Evolutionary conservation across 2,329 filamentous ascomycete genomes (phyloP), one percentile per base, ranked within the genome.

Genomic region (Monosporascus sp.): DNA sequence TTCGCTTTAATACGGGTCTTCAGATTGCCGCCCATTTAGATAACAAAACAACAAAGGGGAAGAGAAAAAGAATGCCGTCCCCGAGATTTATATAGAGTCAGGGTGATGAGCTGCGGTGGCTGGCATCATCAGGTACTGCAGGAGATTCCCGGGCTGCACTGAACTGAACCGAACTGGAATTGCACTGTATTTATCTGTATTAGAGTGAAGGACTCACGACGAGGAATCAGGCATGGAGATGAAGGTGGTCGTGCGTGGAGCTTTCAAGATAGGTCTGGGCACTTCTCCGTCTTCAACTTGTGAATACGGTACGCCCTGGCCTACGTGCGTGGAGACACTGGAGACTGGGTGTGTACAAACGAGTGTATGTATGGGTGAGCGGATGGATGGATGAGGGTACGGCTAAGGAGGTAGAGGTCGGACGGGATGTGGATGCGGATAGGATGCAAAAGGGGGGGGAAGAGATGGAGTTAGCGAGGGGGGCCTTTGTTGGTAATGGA

Each of bases 1-100:
- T 71, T 75, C 60, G 74, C 74, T 64, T 73, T 72, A 61, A 79
- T 70, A 57, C 74, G 75, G 57, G 75, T 71, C 60, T 68, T 72
- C 52, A 79, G 63, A 57, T 77, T 74, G 54, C 42, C 42, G 15
- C 73, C 74, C 75, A 78, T 77, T 51, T 59, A 45, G 42, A 45
- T 17, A 44, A 20, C n/a, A 24, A 24, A 15, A 11, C 15, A 31
- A 11, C 20, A 24, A 24, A n/a, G 11, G 9, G 20, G 42, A n/a
- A 31, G 20, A 2, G 42, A 25, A 44, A 24, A 17, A 4, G 42
- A 25, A 14, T 14, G n/a, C 5, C n/a, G 41, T 15, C 17, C 18
- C 41, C 20, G 20, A 24, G 42, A 15, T 15, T 27, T 24, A 27
- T 31, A 17, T 18, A 15, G 14, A 45, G 25, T 6, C 25, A 24